Evolutionary conservation across 2,329 filamentous ascomycete species (phyloP), one percentile per base, ranked within the genome.

Genomic region (Colletotrichum tabaci): DNA sequence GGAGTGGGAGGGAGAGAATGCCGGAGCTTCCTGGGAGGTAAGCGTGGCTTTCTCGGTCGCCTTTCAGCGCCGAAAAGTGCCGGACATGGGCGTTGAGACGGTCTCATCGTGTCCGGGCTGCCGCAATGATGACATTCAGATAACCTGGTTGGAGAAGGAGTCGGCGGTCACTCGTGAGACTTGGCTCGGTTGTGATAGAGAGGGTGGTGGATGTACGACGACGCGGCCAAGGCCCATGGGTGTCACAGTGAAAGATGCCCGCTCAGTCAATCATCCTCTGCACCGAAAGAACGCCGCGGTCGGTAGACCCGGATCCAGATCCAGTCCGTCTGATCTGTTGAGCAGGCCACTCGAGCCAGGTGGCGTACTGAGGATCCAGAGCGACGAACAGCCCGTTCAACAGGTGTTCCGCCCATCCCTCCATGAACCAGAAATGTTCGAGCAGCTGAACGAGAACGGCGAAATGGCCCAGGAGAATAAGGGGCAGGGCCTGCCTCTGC

Each of bases 241-340:
- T 26, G 26, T 26, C 26, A 26, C 2, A 3, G 16, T 30, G 4
- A 46, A 2, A 46, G 42, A 8, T 12, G 38, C 12, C 38, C 16
- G 3, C 46, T 72, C 56, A 72, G 21, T 61, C 44, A 23, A 61
- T 66, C 15, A 70, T 66, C 42, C 50, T 61, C 12, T 44, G 61
- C 8, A 71, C 77, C 1, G 78, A 74, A 6, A 69, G 76, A 65
- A 76, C 75, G 58, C 79, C 77, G 66, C 63, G 62, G 63, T 79
- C 71, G 3, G 74, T 26, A 26, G 26, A 4, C 26, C 26, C 26
- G 4, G 26, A 26, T 26, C 26, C 66, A 30, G 64, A 35, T 3
- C 15, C 57, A 2, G 52, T 35, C 0, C 21, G 50, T 38, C 58
- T 62, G 44, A 71, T 58, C 46, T 71, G 64, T 52, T 71, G 57